Evolutionary conservation across 192 early-diverging fungal genomes (phyloP).

Genomic region (Coemansia sp.): DNA sequence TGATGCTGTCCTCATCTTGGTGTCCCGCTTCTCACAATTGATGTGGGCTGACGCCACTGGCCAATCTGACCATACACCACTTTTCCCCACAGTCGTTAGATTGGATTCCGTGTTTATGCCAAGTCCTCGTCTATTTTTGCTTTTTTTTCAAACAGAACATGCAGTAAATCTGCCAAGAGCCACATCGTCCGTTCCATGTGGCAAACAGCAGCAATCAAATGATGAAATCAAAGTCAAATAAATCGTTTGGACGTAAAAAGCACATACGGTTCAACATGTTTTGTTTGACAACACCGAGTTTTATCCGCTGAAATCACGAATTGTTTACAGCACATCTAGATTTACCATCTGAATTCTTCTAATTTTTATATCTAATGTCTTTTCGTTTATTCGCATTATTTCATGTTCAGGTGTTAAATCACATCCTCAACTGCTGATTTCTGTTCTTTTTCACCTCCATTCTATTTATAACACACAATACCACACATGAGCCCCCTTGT

Average conservation of each 20-base stretch:
- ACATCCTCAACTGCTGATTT: too few species aligned
- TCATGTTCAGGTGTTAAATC: too few species aligned
- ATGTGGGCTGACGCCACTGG: neutral
- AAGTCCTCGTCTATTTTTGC: neutral
- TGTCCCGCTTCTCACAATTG: neutral
- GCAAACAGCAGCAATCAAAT: too few species aligned
- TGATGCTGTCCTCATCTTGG: neutral
- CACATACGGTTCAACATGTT: too few species aligned
- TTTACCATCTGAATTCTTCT: neutral
- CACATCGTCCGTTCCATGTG: too few species aligned
- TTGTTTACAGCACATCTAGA: neutral
- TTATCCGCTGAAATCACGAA: conserved; percentile 5
- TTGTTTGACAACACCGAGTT: neutral
- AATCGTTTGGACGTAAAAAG: too few species aligned
- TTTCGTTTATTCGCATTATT: neutral
- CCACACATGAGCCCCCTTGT: too few species aligned
- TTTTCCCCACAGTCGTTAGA: neutral
- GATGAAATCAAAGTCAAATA: too few species aligned
- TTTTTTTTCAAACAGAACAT: too few species aligned
- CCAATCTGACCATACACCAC: neutral
- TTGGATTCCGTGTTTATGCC: neutral
- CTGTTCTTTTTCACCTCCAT: too few species aligned
- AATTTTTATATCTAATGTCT: neutral
- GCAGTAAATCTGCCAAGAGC: too few species aligned
- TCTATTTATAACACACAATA: too few species aligned